Conservation (phyloP, 768 basidiomycete genomes). For the Hemileccinum rubropunctum region DNA sequence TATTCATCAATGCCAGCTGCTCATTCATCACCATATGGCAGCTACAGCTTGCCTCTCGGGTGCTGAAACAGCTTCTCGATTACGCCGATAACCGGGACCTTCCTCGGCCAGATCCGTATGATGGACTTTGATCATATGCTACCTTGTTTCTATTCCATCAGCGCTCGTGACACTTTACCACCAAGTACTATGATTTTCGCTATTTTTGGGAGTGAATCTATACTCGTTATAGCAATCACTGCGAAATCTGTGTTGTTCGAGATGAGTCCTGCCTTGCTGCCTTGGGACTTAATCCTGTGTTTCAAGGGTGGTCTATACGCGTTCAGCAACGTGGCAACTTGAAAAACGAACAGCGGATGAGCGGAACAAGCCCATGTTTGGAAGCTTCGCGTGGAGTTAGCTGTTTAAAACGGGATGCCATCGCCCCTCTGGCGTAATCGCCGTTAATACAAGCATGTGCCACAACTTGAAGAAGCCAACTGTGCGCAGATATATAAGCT, state of each 20-base stretch:
- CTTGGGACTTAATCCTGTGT: conserved; percentile 2
- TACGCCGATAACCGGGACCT: conserved; percentile 26
- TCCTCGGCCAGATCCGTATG: conserved; percentile 30
- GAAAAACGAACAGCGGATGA: background rate
- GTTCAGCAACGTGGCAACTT: background rate
- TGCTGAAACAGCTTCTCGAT: conserved; percentile 16
- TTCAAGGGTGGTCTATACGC: background rate
- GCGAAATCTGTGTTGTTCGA: background rate
- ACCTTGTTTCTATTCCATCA: background rate
- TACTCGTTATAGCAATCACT: background rate
- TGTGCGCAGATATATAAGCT: conserved; percentile 11
- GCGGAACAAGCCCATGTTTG: conserved; percentile 1
- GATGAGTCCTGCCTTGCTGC: too few relatives aligned
- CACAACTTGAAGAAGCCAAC: background rate
- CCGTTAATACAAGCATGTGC: background rate
- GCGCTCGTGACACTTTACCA: background rate
- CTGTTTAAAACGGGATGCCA: background rate
- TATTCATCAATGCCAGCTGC: conserved; percentile 25
- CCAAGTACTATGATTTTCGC: background rate
- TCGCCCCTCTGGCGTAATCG: background rate
- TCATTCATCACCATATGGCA: conserved; percentile 15
- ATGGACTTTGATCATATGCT: conserved; percentile 23
- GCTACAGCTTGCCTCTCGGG: conserved; percentile 15
- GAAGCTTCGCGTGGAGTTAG: background rate
- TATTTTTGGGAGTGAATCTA: background rate